Conservation (phyloP, 2,329 filamentous ascomycete species). For the Colletotrichum theobromicola region DNA sequence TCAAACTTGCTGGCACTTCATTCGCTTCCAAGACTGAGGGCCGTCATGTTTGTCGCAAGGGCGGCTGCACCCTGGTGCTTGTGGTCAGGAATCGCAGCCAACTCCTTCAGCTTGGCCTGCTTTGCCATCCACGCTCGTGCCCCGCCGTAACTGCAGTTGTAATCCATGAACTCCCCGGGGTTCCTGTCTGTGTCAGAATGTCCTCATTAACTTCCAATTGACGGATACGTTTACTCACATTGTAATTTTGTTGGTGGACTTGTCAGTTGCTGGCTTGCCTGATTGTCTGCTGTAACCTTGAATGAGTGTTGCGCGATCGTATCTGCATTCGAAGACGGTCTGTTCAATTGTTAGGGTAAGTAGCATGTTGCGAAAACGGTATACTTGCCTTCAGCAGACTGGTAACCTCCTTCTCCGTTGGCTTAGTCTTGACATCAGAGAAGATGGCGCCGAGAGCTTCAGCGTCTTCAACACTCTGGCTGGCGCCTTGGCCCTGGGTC, state of each 20-base stretch:
- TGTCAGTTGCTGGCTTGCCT: constrained; percentile 40
- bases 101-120: background rate
- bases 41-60: background rate
- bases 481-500: constrained; percentile 46
- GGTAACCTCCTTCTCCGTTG: constrained; percentile 26
- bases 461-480: constrained; percentile 46
- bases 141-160: constrained; percentile 42
- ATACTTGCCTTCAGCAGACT: constrained; percentile 16
- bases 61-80: background rate
- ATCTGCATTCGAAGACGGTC: constrained; percentile 31
- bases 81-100: background rate
- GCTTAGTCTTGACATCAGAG: constrained; percentile 22
- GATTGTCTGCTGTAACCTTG: constrained; percentile 48
- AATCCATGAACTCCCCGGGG: constrained; percentile 46
- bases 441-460: constrained; percentile 38
- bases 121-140: constrained; percentile 34
- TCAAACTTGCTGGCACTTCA: background rate
- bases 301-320: constrained; percentile 43
- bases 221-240: background rate
- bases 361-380: background rate
- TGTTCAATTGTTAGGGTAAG: background rate
- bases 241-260: background rate
- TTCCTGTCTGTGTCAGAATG: constrained; percentile 35
- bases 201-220: constrained; percentile 9
- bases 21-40: background rate